Percentiles rank a stretch among this genome's conserved stretches.
Conservation (phyloP, 768 basidiomycete species). For the Coprinopsis cinerea region DNA sequence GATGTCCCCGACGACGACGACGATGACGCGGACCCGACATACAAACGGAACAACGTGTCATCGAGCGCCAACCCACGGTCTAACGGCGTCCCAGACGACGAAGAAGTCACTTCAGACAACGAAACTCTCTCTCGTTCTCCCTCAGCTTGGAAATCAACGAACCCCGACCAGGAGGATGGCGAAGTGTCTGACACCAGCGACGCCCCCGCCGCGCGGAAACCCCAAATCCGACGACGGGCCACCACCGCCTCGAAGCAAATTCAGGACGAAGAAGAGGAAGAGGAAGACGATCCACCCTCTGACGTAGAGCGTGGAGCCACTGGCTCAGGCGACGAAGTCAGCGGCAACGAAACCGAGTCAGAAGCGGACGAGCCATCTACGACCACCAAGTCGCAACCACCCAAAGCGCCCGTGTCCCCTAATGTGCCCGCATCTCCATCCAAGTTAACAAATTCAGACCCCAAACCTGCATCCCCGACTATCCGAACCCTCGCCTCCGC, state of each 20-base stretch:
- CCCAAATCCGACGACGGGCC: constrained; percentile 9
- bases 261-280: constrained; percentile 8
- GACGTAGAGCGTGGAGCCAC: background rate
- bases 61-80: background rate
- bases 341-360: constrained; percentile 5
- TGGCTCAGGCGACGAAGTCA: constrained; percentile 11
- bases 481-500: constrained; percentile 21
- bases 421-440: background rate
- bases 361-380: constrained; percentile 16
- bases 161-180: constrained; percentile 7
- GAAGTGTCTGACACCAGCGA: constrained; percentile 16
- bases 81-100: constrained; percentile 16
- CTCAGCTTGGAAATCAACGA: background rate
- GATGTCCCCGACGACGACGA: constrained; percentile 13
- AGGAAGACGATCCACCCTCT: constrained; percentile 8
- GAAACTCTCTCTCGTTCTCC: background rate
- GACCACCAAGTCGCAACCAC: too few relatives aligned
- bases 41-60: constrained; percentile 1
- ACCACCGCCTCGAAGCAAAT: constrained; percentile 4
- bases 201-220: constrained; percentile 10
- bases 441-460: background rate
- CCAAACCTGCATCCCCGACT: constrained; percentile 15
- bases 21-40: constrained; percentile 14
- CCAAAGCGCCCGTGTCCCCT: constrained; percentile 10
- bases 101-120: constrained; percentile 1